phyloP scores from a whole-genome alignment of 164 flowering plant genomes.

The Stephania cephalantha region DNA sequence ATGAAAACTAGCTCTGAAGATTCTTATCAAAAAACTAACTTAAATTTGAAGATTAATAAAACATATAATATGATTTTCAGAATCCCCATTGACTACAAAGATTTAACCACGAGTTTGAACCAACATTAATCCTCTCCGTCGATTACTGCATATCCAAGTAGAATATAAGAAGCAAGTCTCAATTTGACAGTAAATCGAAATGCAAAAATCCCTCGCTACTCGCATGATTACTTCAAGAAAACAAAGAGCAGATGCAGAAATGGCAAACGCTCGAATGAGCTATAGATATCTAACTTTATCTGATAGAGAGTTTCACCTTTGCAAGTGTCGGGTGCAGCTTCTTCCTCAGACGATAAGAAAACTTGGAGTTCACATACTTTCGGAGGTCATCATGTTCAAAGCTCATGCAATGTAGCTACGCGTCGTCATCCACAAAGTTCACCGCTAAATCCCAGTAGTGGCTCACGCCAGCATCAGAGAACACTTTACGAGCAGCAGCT shows the following conservation, averaged over 20 bases:
- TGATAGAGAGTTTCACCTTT: background rate
- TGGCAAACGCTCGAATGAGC: background rate
- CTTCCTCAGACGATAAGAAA: background rate
- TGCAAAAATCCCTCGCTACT: background rate
- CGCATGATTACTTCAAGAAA: background rate
- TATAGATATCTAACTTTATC: background rate
- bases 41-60: too few species aligned
- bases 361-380: too few species aligned
- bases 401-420: slow-evolving; percentile 2
- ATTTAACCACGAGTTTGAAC: too few species aligned
- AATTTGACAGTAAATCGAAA: background rate
- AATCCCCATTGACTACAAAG: too few species aligned
- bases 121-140: background rate
- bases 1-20: background rate
- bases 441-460: slow-evolving; percentile 91
- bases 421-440: slow-evolving; percentile 43
- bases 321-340: background rate
- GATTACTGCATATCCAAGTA: background rate
- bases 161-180: background rate
- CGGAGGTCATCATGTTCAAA: background rate
- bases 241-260: background rate
- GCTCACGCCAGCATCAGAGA: slow-evolving; percentile 83
- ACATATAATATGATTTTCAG: too few species aligned
- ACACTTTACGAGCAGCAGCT: slow-evolving; percentile 76
- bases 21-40: background rate